Evolutionary conservation across 441 rosid genomes (phyloP), one percentile per base, ranked within the genome.

Genomic region (Euphorbia celastroides): DNA sequence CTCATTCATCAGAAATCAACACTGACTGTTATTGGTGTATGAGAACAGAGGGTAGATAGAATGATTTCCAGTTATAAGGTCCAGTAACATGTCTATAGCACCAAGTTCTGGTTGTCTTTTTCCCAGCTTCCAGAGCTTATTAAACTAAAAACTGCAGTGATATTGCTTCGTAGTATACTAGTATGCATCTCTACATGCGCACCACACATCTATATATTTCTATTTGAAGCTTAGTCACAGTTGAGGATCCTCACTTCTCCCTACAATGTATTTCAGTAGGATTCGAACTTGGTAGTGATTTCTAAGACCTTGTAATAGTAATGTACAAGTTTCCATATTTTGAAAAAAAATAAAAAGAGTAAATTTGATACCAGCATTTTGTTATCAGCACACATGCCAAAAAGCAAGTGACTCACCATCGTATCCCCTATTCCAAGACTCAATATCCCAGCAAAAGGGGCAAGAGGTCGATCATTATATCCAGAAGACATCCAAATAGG

Each of bases 391-490:
- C n/a, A n/a, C n/a, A n/a, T n/a, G 48, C 50, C 16, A 36, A 44
- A 26, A 68, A 62, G 42, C 67, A 57, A 13, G 66, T 85, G 48
- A 62, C 87, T 82, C 79, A 94, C 99, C 98, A 92, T 92, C 52
- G 98, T 89, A 81, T 94, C 99, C 70, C 97, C 99, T 62, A 94
- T 94, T 42, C 99, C 98, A 31, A 94, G 94, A 86, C 99, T 94
- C 78, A 94, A 84, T 75, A 94, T 87, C 76, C 99, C 99, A 71
- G 99, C 88, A 82, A 92, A 94, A 46, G 98, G 94, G 51, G 93
- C 84, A 72, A 92, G 94, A 25, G 99, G 96, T 55, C 98, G 85
- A 80, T 94, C 99, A 59, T 87, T 94, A 83, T 85, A 88, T 54
- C 92, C 97, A 38, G 87, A 87, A 70, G 97, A 92, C 91, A 94